These are phyloP conservation scores for Helenozyma baotianmanensis DNA, from an alignment of 805 yeast genomes.

Conservation along the genomic window DNA sequence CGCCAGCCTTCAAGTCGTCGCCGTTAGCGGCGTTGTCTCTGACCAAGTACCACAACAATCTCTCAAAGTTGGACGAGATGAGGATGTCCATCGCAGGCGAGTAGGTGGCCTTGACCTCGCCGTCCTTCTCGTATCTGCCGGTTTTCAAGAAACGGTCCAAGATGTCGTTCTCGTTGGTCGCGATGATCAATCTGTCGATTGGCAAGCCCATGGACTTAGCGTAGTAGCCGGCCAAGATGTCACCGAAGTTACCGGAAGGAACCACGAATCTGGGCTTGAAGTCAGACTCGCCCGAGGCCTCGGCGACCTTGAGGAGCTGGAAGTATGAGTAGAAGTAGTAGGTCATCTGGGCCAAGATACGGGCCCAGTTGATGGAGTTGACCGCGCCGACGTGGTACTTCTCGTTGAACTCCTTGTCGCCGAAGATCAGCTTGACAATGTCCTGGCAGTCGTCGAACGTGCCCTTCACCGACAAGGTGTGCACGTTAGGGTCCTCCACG, in stretches of 20 bases:
- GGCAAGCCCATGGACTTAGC: conserved; percentile 97
- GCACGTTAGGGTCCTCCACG: conserved; percentile 87
- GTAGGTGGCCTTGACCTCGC: conserved; percentile 76
- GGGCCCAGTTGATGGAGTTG: conserved; percentile 98
- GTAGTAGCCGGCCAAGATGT: conserved; percentile 92
- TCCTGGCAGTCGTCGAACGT: conserved; percentile 99
- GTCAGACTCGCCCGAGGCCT: conserved; percentile 13
- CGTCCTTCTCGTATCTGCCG: conserved; percentile 76
- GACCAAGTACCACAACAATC: conserved; percentile 91
- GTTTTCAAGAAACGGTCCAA: conserved; percentile 86
- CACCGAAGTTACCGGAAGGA: conserved; percentile 98
- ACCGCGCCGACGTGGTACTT: conserved; percentile 96
- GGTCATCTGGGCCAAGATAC: conserved; percentile 95
- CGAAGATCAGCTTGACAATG: conserved; percentile 87
- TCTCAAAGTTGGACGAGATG: conserved; percentile 92
- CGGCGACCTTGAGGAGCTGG: conserved; percentile 46
- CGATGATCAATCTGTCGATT: conserved; percentile 77
- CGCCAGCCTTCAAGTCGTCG: conserved; percentile 67
- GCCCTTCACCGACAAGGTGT: conserved; percentile 91
- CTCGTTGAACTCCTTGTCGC: conserved; percentile 81
- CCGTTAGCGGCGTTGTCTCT: conserved; percentile 57
- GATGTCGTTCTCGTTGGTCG: conserved; percentile 94
- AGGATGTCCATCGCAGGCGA: conserved; percentile 99
- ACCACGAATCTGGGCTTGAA: conserved; percentile 76
- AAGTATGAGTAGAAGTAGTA: conserved; percentile 93